Base-by-base conservation (phyloP, 176 grass and related monocot species). In the Tillandsia fasciculata region DNA sequence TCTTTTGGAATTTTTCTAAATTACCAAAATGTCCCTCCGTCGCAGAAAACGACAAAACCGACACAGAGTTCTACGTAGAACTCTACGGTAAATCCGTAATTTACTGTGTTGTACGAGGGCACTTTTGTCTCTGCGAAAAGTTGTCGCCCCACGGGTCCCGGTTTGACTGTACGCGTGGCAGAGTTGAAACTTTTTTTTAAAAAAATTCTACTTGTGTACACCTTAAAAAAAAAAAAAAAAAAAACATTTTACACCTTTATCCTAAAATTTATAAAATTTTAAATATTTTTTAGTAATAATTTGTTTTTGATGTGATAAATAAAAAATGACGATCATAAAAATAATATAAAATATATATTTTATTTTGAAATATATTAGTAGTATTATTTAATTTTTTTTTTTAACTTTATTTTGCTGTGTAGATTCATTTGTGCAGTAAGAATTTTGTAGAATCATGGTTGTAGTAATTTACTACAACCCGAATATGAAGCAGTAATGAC, bases 21-120 rank as follows among this genome's bases (percentile, higher is more conserved):
- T 63, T 76, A 90, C 87, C 48, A 11, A 42, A 77, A 69, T 70
- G 15, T 76, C 83, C 77, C 69, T 66, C 13, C 8, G 33, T 8
- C 10, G 58, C 22, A 22, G 8, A 70, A 49, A n/a, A 14, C 33
- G 56, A 59, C 27, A 74, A 64, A 27, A 42, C 10, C 53, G 0
- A 9, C 22, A 12, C 66, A 29, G 26, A 85, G 91, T 85, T 42
- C 33, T 42, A 6, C 33, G 33, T 42, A 42, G 4, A 7, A 3
- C 33, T 42, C 33, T 42, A 42, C 33, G 68, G 69, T 61, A 68
- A 48, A 8, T 52, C 52, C 52, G 81, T 83, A 69, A 49, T 65
- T 73, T 61, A 63, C 14, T 20, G 59, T 78, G 54, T 51, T 23
- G 26, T 15, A 10, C 10, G 64, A 54, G 81, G 76, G 53, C 26